phyloP scores from a whole-genome alignment of 768 basidiomycete species.

The Trametes punicea region DNA sequence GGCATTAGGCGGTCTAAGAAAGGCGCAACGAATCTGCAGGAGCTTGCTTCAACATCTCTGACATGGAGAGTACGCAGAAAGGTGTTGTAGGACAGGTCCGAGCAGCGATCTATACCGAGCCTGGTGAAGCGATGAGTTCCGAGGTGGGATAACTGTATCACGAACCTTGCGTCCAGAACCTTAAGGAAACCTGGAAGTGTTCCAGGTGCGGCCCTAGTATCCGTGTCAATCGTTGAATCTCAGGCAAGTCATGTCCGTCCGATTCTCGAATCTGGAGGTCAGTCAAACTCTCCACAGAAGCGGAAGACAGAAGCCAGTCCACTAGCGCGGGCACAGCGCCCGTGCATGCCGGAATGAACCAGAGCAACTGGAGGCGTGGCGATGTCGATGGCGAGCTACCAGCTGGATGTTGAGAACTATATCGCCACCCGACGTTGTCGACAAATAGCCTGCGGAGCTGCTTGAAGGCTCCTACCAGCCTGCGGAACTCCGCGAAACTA shows the following conservation, averaged over 20 bases:
- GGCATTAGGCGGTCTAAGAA: not conserved
- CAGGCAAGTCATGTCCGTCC: not conserved
- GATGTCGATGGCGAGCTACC: not conserved
- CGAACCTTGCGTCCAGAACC: constrained; percentile 1
- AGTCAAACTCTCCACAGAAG: not conserved
- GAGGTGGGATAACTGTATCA: not conserved
- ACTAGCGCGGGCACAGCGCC: not conserved
- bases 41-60: not conserved
- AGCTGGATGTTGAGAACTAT: not conserved
- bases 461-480: not conserved
- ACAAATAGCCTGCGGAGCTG: not conserved
- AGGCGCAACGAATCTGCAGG: not conserved
- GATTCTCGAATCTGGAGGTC: constrained; percentile 6
- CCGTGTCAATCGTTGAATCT: not conserved
- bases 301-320: constrained; percentile 7
- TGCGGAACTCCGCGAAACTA: constrained; percentile 5
- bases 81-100: not conserved
- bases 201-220: not conserved
- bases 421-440: not conserved
- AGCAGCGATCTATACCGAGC: not conserved
- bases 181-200: constrained; percentile 7
- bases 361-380: constrained; percentile 1
- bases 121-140: not conserved
- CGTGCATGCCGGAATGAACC: constrained; percentile 1
- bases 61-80: constrained; percentile 3